These are phyloP conservation scores for Neurospora sp. DNA, from an alignment of 495 filamentous ascomycete genomes.

Conservation along the genomic window DNA sequence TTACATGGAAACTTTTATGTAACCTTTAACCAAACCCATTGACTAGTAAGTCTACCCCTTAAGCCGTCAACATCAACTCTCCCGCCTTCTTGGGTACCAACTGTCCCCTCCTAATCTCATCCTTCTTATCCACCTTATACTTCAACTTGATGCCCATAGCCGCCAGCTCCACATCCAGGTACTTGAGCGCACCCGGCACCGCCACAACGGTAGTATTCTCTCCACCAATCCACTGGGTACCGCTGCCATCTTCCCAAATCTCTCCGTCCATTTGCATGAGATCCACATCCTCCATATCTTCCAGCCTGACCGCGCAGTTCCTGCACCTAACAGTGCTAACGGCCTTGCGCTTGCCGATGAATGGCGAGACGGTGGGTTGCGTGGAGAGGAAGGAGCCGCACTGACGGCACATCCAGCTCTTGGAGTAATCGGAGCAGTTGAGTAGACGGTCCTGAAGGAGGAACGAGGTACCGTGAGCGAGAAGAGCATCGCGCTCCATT, in stretches of 20 bases:
- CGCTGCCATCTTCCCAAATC: constrained; percentile 87
- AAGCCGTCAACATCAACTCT: constrained; percentile 13
- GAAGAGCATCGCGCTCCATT: constrained; percentile 92
- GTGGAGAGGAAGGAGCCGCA: constrained; percentile 86
- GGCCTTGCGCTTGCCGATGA: constrained; percentile 48
- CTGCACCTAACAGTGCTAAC: constrained; percentile 62
- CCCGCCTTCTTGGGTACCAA: constrained; percentile 7
- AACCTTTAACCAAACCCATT: neutral
- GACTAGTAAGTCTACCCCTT: no score
- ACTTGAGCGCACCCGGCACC: constrained; percentile 84
- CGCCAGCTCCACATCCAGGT: constrained; percentile 87
- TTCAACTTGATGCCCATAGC: constrained; percentile 45
- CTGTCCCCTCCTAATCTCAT: constrained; percentile 34
- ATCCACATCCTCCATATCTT: constrained; percentile 43
- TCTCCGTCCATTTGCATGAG: constrained; percentile 54
- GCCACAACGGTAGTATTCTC: constrained; percentile 83
- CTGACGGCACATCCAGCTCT: constrained; percentile 73
- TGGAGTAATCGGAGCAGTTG: constrained; percentile 89
- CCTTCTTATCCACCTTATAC: constrained; percentile 64
- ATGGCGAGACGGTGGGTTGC: constrained; percentile 64
- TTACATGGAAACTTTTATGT: neutral
- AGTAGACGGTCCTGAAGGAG: constrained; percentile 88
- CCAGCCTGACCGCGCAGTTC: constrained; percentile 60
- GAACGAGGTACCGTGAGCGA: constrained; percentile 92
- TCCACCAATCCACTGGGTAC: constrained; percentile 71